phyloP scores from a whole-genome alignment of 2,329 filamentous ascomycete species.

The Fusarium pseudoanthophilum region DNA sequence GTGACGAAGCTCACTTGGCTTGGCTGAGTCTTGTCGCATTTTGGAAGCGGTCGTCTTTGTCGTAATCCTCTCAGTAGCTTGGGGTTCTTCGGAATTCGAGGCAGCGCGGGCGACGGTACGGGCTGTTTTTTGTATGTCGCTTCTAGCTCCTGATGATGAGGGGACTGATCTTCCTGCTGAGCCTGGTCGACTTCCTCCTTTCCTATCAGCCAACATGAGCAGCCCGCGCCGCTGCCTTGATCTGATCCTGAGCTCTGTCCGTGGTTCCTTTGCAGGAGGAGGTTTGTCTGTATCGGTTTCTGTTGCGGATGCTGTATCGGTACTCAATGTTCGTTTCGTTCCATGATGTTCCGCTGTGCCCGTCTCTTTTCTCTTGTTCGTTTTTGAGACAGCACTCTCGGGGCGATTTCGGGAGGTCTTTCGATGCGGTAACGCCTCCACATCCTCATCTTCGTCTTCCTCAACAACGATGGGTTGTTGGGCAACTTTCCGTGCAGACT shows the following conservation, averaged over 20 bases:
- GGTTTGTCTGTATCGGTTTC: neutral
- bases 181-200: constrained; percentile 1
- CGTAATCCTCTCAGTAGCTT: neutral
- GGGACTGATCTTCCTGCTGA: neutral
- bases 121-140: neutral
- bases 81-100: neutral
- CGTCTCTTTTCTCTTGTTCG: neutral
- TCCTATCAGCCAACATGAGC: constrained; percentile 56
- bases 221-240: constrained; percentile 60
- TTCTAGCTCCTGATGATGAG: neutral
- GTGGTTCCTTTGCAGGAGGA: constrained; percentile 43
- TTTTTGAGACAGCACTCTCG: neutral
- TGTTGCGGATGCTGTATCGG: neutral
- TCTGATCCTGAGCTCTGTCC: constrained; percentile 60
- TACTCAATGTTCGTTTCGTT: constrained; percentile 13
- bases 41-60: neutral
- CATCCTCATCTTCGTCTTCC: neutral
- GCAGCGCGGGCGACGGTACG: neutral
- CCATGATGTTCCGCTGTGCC: neutral
- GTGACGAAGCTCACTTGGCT: neutral
- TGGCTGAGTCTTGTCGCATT: neutral
- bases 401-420: neutral
- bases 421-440: neutral
- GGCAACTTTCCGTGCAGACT: neutral
- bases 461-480: neutral